Conservation (phyloP, 2,329 filamentous ascomycete species). For the Zalaria sp. region DNA sequence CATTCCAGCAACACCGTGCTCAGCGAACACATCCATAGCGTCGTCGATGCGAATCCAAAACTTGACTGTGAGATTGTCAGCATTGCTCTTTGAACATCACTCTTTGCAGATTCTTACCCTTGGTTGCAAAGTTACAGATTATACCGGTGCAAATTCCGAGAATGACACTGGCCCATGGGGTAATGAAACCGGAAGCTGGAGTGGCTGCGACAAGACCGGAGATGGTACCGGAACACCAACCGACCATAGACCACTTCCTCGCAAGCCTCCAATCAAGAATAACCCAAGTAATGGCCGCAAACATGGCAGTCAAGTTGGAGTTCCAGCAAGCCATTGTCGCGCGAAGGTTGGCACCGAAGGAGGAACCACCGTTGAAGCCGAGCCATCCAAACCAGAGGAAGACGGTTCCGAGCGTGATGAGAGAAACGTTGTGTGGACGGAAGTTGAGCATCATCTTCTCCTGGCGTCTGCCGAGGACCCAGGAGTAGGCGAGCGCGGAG, state of each 20-base stretch:
- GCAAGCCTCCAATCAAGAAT: slow-evolving; percentile 90
- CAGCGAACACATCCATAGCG: slow-evolving; percentile 80
- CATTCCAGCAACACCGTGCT: slow-evolving; percentile 75
- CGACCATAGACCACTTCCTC: slow-evolving; percentile 88
- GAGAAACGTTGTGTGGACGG: slow-evolving; percentile 94
- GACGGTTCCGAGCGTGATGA: slow-evolving; percentile 89
- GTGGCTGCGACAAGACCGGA: slow-evolving; percentile 80
- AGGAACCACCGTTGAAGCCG: slow-evolving; percentile 80
- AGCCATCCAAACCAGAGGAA: slow-evolving; percentile 99
- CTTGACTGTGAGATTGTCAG: slow-evolving; percentile 36
- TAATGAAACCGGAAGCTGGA: slow-evolving; percentile 67
- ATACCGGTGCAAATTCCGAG: slow-evolving; percentile 50
- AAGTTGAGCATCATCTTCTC: slow-evolving; percentile 99
- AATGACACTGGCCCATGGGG: slow-evolving; percentile 48
- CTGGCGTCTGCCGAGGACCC: slow-evolving; percentile 88
- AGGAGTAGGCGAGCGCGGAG: slow-evolving; percentile 86
- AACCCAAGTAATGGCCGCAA: slow-evolving; percentile 86
- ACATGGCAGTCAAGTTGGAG: slow-evolving; percentile 83
- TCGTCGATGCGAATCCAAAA: slow-evolving; percentile 72
- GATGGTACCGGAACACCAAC: slow-evolving; percentile 83
- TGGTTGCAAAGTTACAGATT: slow-evolving; percentile 73
- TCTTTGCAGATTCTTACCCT: slow-evolving; percentile 47
- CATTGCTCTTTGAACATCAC: slow-evolving; percentile 5
- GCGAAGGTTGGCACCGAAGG: slow-evolving; percentile 58
- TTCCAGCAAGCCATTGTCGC: slow-evolving; percentile 98